A percentile compares a stretch with the other conserved stretches of the same genome.
These are phyloP conservation scores for Leptodontidium sp. DNA, from an alignment of 2,329 filamentous ascomycete species.

Conservation along the genomic window DNA sequence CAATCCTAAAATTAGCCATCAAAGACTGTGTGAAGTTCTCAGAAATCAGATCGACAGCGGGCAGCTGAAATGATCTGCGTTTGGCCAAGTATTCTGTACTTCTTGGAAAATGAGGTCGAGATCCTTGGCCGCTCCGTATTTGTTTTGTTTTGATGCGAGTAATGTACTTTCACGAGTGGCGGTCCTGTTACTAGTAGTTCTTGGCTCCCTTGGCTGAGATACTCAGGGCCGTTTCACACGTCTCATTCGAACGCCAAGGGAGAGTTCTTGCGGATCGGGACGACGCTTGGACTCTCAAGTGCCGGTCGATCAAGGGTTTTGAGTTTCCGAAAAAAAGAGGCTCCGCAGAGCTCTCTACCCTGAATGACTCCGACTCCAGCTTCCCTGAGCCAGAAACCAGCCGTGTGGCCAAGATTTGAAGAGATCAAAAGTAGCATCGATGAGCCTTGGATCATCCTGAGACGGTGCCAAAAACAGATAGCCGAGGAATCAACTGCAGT, in stretches of 20 bases:
- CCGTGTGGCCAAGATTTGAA: neutral
- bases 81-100: conserved; percentile 2
- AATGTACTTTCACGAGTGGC: neutral
- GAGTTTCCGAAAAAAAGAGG: conserved; percentile 4
- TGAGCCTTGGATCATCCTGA: neutral
- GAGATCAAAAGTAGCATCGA: neutral
- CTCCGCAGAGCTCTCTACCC: neutral
- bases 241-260: conserved; percentile 2
- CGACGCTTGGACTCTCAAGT: conserved; percentile 4
- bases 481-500: neutral
- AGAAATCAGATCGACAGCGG: neutral
- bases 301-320: conserved; percentile 10
- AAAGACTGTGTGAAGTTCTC: neutral
- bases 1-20: conserved; percentile 5
- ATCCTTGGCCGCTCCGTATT: neutral
- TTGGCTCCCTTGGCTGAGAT: conserved; percentile 11
- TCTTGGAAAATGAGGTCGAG: neutral
- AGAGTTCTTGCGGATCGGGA: conserved; percentile 2
- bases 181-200: neutral
- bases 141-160: conserved; percentile 17
- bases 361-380: neutral
- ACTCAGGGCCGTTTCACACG: neutral
- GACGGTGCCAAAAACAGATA: conserved; percentile 1
- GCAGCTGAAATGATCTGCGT: conserved; percentile 10
- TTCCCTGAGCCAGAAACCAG: neutral